Evolutionary conservation across 768 basidiomycete genomes (phyloP).

Genomic region (Russula lepida): DNA sequence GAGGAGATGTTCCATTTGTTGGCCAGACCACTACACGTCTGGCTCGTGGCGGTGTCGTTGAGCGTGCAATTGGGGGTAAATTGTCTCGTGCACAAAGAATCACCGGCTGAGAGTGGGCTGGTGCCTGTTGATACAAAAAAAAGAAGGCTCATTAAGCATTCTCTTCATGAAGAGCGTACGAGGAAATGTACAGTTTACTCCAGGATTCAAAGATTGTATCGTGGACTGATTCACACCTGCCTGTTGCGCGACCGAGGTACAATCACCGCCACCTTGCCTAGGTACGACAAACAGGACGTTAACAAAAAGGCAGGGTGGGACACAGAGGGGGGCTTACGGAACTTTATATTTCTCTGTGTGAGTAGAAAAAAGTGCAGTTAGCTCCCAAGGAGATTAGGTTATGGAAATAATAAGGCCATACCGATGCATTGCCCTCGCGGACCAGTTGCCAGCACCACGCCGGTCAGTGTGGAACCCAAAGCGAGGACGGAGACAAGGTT

Average conservation of each 20-base stretch:
- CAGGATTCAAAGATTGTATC: constrained; percentile 5
- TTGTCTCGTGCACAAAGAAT: not conserved
- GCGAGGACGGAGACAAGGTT: not conserved
- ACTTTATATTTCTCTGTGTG: not conserved
- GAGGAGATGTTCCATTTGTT: not conserved
- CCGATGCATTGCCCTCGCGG: constrained; percentile 1
- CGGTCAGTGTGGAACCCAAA: not conserved
- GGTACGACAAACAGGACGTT: not conserved
- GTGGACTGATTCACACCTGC: not conserved
- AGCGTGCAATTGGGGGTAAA: constrained; percentile 5
- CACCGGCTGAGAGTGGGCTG: not conserved
- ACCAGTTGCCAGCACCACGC: constrained; percentile 3
- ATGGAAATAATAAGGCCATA: not conserved
- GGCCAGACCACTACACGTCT: not conserved
- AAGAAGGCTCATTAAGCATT: not conserved
- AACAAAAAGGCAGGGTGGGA: not conserved
- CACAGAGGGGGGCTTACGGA: not conserved
- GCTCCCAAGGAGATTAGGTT: not conserved
- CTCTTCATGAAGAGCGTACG: not conserved
- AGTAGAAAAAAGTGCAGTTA: not conserved
- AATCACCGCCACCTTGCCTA: not conserved
- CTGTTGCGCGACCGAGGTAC: not conserved
- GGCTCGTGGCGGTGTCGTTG: constrained; percentile 5
- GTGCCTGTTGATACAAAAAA: not conserved
- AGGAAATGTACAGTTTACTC: not conserved